Base-by-base conservation (phyloP, 192 early-diverging fungal species). In the Thamnidium elegans region DNA sequence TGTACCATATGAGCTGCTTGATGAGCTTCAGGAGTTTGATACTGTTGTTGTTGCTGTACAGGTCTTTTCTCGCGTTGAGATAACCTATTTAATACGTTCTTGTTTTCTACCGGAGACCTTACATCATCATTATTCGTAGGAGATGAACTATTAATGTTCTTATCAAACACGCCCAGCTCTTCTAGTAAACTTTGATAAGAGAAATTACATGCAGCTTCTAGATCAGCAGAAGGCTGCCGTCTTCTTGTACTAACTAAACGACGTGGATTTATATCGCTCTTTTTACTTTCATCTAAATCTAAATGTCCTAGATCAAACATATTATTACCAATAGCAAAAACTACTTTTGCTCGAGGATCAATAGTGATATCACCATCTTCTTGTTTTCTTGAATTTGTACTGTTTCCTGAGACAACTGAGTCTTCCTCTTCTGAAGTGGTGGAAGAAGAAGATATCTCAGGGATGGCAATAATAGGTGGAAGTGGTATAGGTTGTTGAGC, bases 301-400 rank as follows among this genome's bases (percentile, higher is more conserved):
- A 39, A 55, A 31, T 59, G 56, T 45, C 73, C 65, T 17, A 79
- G 36, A 31, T 76, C 67, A 47, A 79, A 77, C 43, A 77, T 60
- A 63, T 77, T 79, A n/a, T 52, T 58, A 32, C 78, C 78, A 32
- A 79, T 65, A n/a, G 71, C 36, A 61, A 79, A 62, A 7, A 77
- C 50, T 26, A 74, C 64, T 43, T 73, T 69, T 19, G 75, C 65
- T 48, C 71, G 31, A 1, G 75, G 75, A 63, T 77, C 71, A 17
- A 77, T 58, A 1, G 58, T 39, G 11, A 68, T 62, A 20, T 76
- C 71, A n/a, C 68, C 71, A 8, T 46, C 56, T 42, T 30, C 51
- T 21, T 30, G 2, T 14, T 59, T 20, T 45, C 36, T 39, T 39
- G 36, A 39, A 10, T 39, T 39, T 39, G 4, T 56, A 34, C 4